These are phyloP conservation scores for Picochlorum sp. DNA, from an alignment of 139 green algal species.

Conservation along the genomic window DNA sequence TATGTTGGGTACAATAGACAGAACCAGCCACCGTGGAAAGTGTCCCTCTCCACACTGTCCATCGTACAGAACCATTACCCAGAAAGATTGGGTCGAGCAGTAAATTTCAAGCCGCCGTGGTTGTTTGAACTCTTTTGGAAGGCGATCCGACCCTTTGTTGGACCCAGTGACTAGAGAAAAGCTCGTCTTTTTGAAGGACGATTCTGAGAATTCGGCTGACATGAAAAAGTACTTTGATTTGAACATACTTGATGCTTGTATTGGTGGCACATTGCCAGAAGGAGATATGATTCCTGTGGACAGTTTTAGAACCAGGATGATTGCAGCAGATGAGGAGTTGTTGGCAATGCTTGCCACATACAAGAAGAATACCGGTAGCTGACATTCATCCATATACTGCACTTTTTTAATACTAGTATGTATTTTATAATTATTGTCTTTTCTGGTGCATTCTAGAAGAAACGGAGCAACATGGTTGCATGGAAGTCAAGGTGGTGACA, in stretches of 20 bases:
- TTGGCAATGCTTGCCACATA: not conserved
- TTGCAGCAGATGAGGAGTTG: constrained; percentile 10
- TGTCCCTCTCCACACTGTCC: constrained; percentile 36
- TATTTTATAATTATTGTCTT: no score
- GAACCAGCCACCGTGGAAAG: constrained; percentile 60
- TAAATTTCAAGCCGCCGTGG: constrained; percentile 59
- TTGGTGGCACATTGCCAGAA: constrained; percentile 16
- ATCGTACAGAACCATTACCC: constrained; percentile 76
- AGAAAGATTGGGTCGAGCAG: constrained; percentile 63
- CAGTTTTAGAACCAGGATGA: constrained; percentile 18
- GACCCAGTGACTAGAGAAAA: constrained; percentile 67
- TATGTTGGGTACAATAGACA: constrained; percentile 55
- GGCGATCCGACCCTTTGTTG: constrained; percentile 55
- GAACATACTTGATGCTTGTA: constrained; percentile 15
- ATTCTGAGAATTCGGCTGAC: constrained; percentile 4
- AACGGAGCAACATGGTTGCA: not conserved
- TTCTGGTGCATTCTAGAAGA: not conserved
- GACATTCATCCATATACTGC: not conserved
- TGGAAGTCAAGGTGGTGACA: not conserved
- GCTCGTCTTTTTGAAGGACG: constrained; percentile 45
- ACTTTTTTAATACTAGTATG: no score
- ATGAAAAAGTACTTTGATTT: constrained; percentile 26
- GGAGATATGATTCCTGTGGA: constrained; percentile 17
- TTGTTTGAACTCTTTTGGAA: constrained; percentile 73
- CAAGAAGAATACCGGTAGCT: not conserved